Evolutionary conservation across 192 early-diverging fungal genomes (phyloP).

Genomic region (Coemansia reversa): DNA sequence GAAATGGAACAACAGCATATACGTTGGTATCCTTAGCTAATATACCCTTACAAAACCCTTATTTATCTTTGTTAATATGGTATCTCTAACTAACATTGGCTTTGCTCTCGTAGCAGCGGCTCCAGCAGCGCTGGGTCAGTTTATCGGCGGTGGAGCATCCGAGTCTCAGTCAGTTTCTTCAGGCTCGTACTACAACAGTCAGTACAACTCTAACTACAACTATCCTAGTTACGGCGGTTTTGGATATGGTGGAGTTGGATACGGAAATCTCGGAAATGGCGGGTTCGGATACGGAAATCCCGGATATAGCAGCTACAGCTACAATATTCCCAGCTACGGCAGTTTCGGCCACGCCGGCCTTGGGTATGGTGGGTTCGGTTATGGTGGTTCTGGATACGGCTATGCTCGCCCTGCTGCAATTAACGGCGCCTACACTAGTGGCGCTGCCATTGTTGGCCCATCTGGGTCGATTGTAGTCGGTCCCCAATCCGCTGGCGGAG

Average conservation of each 20-base stretch:
- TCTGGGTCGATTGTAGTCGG: constrained; percentile 52
- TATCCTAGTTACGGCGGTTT: constrained; percentile 26
- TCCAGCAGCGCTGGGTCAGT: constrained; percentile 30
- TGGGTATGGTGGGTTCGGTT: constrained; percentile 18
- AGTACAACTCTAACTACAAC: constrained; percentile 15
- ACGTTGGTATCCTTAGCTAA: too few relatives aligned
- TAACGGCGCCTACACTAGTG: constrained; percentile 40
- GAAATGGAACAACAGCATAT: too few relatives aligned
- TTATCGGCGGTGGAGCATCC: constrained; percentile 18
- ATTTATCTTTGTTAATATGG: constrained; percentile 21
- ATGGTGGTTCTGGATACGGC: constrained; percentile 25
- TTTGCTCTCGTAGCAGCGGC: constrained; percentile 18
- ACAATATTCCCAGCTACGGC: too few relatives aligned
- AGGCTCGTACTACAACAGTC: constrained; percentile 51
- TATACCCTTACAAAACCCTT: not conserved
- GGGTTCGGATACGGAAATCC: constrained; percentile 19
- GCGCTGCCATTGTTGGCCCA: constrained; percentile 47
- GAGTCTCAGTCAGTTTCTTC: constrained; percentile 41
- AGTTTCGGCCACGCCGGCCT: constrained; percentile 23
- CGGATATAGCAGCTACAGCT: constrained; percentile 11
- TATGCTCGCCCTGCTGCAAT: constrained; percentile 27
- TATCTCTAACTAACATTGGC: constrained; percentile 27
- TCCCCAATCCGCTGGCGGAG: constrained; percentile 54
- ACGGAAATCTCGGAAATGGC: constrained; percentile 17
- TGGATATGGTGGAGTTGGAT: constrained; percentile 19